phyloP scores from a whole-genome alignment of 176 grass and related monocot genomes.

The bread wheat (Triticum aestivum) region IWGSC_CS_RefSeq_v2.1 NC_057812.1:181584174-181584673 shows the following conservation, averaged over 20 bases:
- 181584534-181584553: not conserved
- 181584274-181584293: slow-evolving; percentile 11
- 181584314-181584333: not conserved
- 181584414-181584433: not conserved
- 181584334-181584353: not conserved
- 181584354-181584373: not conserved
- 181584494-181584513: slow-evolving; percentile 12
- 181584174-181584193: not conserved
- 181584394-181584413: not conserved
- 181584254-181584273: not conserved
- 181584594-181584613: slow-evolving; percentile 53
- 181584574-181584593: slow-evolving; percentile 9
- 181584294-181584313: slow-evolving; percentile 4
- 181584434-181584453: slow-evolving; percentile 19
- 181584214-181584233: not conserved
- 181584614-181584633: slow-evolving; percentile 79
- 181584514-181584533: not conserved
- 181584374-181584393: not conserved
- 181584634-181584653: slow-evolving; percentile 91
- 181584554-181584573: not conserved
- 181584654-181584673: slow-evolving; percentile 88
- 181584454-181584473: not conserved
- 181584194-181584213: not conserved
- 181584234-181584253: not conserved
- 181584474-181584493: not conserved